A percentile compares a stretch with the other conserved stretches of the same genome.
Evolutionary conservation across 805 yeast species (phyloP).

Genomic region (Kluyveromyces starmeri): DNA sequence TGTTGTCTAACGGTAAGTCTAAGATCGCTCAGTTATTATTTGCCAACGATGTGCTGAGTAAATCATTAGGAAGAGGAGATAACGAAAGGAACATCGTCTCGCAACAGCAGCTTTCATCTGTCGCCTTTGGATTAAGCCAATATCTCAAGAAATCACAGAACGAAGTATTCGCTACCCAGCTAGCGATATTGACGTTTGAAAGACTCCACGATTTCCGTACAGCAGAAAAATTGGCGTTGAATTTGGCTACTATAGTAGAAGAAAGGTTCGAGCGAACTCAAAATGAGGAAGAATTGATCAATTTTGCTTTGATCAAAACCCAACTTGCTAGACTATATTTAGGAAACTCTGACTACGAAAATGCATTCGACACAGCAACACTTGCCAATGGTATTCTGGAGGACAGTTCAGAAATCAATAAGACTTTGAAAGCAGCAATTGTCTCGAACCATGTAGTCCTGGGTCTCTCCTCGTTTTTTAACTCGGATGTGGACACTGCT

Average conservation of each 20-base stretch:
- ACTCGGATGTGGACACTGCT: constrained; percentile 53
- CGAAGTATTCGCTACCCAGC: constrained; percentile 47
- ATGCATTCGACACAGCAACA: constrained; percentile 55
- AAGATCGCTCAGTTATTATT: constrained; percentile 64
- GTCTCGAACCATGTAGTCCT: constrained; percentile 57
- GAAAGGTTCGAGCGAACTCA: constrained; percentile 48
- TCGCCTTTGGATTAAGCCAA: constrained; percentile 56
- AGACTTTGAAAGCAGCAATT: constrained; percentile 27
- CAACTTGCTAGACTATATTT: constrained; percentile 66
- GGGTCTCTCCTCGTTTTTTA: constrained; percentile 67
- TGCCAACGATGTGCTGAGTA: constrained; percentile 48
- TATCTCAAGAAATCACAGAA: constrained; percentile 55
- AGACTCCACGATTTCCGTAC: constrained; percentile 52
- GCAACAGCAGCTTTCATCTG: constrained; percentile 57
- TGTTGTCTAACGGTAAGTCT: constrained; percentile 65
- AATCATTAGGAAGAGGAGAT: constrained; percentile 35
- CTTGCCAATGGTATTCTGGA: constrained; percentile 42
- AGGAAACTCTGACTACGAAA: constrained; percentile 46
- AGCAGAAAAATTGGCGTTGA: constrained; percentile 42
- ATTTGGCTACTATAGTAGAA: constrained; percentile 44
- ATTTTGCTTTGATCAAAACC: constrained; percentile 52
- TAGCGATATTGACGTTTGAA: constrained; percentile 54
- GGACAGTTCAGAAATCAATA: constrained; percentile 23
- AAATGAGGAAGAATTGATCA: constrained; percentile 35
- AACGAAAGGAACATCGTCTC: constrained; percentile 49